Conservation (phyloP, 768 basidiomycete species). For the Trametes coccinea region DNA sequence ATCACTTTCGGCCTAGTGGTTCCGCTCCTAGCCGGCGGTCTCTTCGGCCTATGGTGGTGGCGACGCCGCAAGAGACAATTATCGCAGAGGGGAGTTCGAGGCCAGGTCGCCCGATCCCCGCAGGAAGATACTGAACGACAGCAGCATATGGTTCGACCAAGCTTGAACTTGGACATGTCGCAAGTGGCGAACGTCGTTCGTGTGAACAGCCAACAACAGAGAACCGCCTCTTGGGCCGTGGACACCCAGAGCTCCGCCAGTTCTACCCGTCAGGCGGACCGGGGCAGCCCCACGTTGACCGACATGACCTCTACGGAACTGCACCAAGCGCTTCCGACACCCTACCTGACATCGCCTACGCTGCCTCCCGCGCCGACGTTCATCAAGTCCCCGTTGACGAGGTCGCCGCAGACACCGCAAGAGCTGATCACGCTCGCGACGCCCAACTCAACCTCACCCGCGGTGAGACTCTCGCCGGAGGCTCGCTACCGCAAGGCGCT, state of each 20-base stretch:
- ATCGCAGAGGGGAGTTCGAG: constrained; percentile 10
- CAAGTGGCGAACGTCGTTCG: constrained; percentile 4
- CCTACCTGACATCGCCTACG: constrained; percentile 9
- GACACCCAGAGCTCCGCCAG: background rate
- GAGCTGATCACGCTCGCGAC: background rate
- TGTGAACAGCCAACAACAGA: background rate
- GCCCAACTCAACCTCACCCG: constrained; percentile 20
- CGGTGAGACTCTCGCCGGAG: constrained; percentile 12
- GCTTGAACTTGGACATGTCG: constrained; percentile 17
- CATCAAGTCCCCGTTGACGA: background rate
- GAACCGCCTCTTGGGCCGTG: constrained; percentile 14
- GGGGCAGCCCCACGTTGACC: constrained; percentile 12
- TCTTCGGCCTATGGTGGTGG: constrained; percentile 28
- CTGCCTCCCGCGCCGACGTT: background rate
- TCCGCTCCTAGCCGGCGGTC: constrained; percentile 30
- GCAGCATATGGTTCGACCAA: background rate
- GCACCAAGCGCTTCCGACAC: constrained; percentile 2
- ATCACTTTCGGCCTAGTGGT: constrained; percentile 35
- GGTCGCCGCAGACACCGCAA: background rate
- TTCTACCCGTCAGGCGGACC: constrained; percentile 2
- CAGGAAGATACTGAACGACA: constrained; percentile 14
- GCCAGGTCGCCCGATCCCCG: constrained; percentile 16
- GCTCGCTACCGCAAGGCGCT: constrained; percentile 21
- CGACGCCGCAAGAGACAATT: constrained; percentile 10
- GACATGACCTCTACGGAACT: constrained; percentile 19